phyloP scores from a whole-genome alignment of 768 basidiomycete genomes.

The Chalciporus piperatus region DNA sequence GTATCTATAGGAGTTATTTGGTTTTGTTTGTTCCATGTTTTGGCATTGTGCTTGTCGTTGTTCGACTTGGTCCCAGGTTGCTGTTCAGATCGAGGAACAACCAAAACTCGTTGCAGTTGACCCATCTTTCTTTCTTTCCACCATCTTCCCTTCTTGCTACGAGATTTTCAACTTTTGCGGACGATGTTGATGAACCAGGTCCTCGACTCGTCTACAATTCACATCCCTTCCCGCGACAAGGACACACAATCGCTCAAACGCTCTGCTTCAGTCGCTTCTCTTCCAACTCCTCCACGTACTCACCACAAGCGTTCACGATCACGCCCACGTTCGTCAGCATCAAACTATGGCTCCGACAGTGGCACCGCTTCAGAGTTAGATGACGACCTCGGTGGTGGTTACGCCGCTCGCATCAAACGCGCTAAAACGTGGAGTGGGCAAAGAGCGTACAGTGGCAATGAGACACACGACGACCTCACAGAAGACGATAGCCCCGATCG shows the following conservation, averaged over 20 bases:
- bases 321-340: constrained; percentile 43
- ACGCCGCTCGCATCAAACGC: constrained; percentile 12
- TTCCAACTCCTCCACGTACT: constrained; percentile 67
- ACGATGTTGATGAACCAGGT: constrained; percentile 33
- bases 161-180: not conserved
- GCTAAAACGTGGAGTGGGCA: constrained; percentile 10
- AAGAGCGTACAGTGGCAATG: constrained; percentile 11
- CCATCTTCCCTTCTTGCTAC: not conserved
- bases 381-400: constrained; percentile 12
- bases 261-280: constrained; percentile 59
- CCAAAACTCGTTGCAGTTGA: not conserved
- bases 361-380: constrained; percentile 37
- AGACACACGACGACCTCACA: constrained; percentile 18
- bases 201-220: constrained; percentile 33
- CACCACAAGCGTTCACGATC: constrained; percentile 45
- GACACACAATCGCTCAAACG: constrained; percentile 48
- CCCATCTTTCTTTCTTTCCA: not conserved
- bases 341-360: constrained; percentile 42
- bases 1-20: constrained; percentile 15
- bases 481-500: constrained; percentile 17
- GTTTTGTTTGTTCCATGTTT: constrained; percentile 15
- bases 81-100: not conserved
- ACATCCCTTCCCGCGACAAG: constrained; percentile 11
- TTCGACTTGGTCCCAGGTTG: too few relatives aligned
- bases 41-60: constrained; percentile 13